A percentile compares a stretch with the other conserved stretches of the same genome.
Conservation (phyloP, 2,329 filamentous ascomycete species). For the Monosporascus ibericus region DNA sequence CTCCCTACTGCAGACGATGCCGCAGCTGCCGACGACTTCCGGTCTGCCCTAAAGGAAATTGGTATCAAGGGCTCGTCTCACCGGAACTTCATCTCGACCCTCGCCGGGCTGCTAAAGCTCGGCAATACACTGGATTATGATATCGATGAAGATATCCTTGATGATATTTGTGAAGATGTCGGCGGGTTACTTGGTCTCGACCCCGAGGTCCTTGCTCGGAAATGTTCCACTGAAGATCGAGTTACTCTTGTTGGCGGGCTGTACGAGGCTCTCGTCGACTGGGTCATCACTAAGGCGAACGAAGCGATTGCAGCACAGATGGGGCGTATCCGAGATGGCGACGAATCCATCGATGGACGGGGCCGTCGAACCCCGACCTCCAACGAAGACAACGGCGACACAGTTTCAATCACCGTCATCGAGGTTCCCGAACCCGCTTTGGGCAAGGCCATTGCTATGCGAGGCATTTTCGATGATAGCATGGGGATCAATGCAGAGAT, state of each 20-base stretch:
- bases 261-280: slow-evolving; percentile 92
- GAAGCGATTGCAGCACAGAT: slow-evolving; percentile 75
- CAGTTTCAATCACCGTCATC: slow-evolving; percentile 81
- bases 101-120: slow-evolving; percentile 84
- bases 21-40: slow-evolving; percentile 89
- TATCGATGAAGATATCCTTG: slow-evolving; percentile 76
- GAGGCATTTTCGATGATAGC: slow-evolving; percentile 88
- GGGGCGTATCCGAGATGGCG: slow-evolving; percentile 56
- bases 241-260: slow-evolving; percentile 76
- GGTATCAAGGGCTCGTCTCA: slow-evolving; percentile 85
- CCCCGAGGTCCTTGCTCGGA: slow-evolving; percentile 70
- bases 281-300: slow-evolving; percentile 87
- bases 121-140: slow-evolving; percentile 84
- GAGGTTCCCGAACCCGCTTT: slow-evolving; percentile 76
- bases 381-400: slow-evolving; percentile 69
- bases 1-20: slow-evolving; percentile 88
- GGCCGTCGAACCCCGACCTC: slow-evolving; percentile 61
- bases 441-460: slow-evolving; percentile 82
- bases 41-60: slow-evolving; percentile 78
- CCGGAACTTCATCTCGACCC: slow-evolving; percentile 74
- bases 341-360: slow-evolving; percentile 62
- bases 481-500: slow-evolving; percentile 93
- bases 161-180: slow-evolving; percentile 86
- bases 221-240: slow-evolving; percentile 80
- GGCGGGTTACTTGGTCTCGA: slow-evolving; percentile 80